These are phyloP conservation scores for Colletotrichum sp. DNA, from an alignment of 2,329 filamentous ascomycete genomes.

Conservation along the genomic window DNA sequence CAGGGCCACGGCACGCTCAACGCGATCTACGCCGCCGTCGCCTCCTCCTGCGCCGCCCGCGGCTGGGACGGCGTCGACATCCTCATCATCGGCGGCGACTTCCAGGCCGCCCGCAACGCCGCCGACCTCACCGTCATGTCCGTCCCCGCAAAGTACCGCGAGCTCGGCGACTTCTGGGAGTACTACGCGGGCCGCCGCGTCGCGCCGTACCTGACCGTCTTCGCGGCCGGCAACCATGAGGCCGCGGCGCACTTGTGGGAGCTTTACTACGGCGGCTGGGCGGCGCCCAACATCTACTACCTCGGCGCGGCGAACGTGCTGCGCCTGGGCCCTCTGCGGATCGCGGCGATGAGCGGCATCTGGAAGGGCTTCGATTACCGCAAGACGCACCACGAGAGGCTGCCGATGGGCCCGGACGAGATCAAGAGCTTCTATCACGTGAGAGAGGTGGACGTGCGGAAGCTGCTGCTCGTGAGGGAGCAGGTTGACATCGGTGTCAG, in stretches of 20 bases:
- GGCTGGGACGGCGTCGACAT: slow-evolving; percentile 85
- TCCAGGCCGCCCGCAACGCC: slow-evolving; percentile 84
- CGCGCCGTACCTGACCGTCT: slow-evolving; percentile 90
- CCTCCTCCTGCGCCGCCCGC: slow-evolving; percentile 70
- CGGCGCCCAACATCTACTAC: slow-evolving; percentile 96
- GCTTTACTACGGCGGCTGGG: slow-evolving; percentile 96
- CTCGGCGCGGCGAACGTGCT: slow-evolving; percentile 91
- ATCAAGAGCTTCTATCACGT: slow-evolving; percentile 88
- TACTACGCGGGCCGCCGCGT: slow-evolving; percentile 83
- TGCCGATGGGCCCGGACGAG: slow-evolving; percentile 82
- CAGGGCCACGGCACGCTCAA: slow-evolving; percentile 92
- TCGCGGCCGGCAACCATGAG: slow-evolving; percentile 95
- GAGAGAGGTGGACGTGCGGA: slow-evolving; percentile 88
- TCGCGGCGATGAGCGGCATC: slow-evolving; percentile 90
- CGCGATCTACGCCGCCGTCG: slow-evolving; percentile 85
- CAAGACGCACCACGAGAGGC: slow-evolving; percentile 81
- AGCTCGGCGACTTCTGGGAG: slow-evolving; percentile 89
- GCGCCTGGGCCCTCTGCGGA: slow-evolving; percentile 81
- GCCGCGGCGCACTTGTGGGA: slow-evolving; percentile 90
- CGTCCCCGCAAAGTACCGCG: slow-evolving; percentile 85
- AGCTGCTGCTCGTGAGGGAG: slow-evolving; percentile 81
- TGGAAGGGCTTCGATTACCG: slow-evolving; percentile 92
- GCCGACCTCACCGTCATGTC: slow-evolving; percentile 88
- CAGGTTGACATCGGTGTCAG: slow-evolving; percentile 92
- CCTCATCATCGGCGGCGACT: slow-evolving; percentile 94